Conservation (phyloP, 169 alveolate species). For the Pseudocohnilembus persalinus region DNA sequence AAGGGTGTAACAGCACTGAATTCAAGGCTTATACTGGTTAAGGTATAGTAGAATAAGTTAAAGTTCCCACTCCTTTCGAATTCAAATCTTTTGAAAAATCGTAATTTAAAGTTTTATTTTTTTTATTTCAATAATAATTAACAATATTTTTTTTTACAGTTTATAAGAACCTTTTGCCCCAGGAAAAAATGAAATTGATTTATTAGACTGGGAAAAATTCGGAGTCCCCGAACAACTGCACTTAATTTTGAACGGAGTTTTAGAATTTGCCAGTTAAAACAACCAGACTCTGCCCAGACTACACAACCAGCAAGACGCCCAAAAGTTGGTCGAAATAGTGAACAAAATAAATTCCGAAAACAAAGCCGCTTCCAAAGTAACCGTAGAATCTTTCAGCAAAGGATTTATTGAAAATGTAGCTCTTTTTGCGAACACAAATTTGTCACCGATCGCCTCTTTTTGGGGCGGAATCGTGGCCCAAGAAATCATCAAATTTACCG, state of each 20-base stretch:
- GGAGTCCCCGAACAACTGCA: constrained; percentile 97
- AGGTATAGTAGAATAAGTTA: constrained; percentile 93
- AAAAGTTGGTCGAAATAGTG: constrained; percentile 65
- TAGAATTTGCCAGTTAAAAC: constrained; percentile 56
- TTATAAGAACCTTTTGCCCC: constrained; percentile 81
- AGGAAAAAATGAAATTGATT: constrained; percentile 67
- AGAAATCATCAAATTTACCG: constrained; percentile 97
- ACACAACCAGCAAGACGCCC: constrained; percentile 69
- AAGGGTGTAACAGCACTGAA: constrained; percentile 88
- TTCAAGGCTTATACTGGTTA: constrained; percentile 74
- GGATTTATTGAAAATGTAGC: constrained; percentile 81
- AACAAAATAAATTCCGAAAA: constrained; percentile 56
- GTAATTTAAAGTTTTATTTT: background rate
- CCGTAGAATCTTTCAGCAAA: constrained; percentile 85
- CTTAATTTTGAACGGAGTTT: constrained; percentile 86
- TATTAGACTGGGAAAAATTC: constrained; percentile 93
- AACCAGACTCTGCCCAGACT: constrained; percentile 75
- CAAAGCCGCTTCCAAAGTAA: constrained; percentile 51
- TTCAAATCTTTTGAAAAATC: constrained; percentile 82
- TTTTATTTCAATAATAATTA: background rate
- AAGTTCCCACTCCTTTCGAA: constrained; percentile 83
- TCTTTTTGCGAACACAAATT: constrained; percentile 73
- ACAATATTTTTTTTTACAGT: constrained; percentile 8
- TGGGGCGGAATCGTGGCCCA: constrained; percentile 98
- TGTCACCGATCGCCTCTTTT: constrained; percentile 96